Conservation (phyloP, 108 stramenopile genomes). For the Discostella pseudostelligera region DNA sequence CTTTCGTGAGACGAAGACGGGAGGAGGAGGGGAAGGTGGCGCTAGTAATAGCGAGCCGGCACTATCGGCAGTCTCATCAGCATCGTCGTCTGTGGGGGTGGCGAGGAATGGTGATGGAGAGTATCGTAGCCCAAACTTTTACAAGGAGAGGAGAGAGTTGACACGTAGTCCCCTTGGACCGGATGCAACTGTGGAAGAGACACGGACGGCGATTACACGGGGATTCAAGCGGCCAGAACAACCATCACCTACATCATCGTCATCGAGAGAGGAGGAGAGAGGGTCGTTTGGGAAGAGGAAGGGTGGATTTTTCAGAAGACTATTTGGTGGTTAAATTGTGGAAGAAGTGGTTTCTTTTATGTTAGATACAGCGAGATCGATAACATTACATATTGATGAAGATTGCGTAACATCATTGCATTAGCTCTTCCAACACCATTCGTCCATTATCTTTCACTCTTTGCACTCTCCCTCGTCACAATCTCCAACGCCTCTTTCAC, state of each 20-base stretch:
- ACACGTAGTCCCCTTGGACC: conserved; percentile 66
- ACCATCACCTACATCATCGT: neutral
- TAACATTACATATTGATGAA: too few relatives aligned
- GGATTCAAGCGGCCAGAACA: conserved; percentile 63
- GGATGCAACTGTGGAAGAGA: conserved; percentile 59
- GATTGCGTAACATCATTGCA: too few relatives aligned
- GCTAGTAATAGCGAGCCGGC: conserved; percentile 15
- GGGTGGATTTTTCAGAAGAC: conserved; percentile 40
- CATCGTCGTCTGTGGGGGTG: conserved; percentile 1
- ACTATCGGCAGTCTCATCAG: conserved; percentile 6
- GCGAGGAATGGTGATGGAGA: conserved; percentile 35
- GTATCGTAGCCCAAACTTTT: conserved; percentile 56
- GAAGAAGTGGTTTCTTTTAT: too few relatives aligned
- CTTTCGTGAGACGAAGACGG: conserved; percentile 34
- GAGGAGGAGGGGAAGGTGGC: too few relatives aligned
- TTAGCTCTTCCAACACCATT: too few relatives aligned
- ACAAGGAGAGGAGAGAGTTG: conserved; percentile 56
- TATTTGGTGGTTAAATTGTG: neutral
- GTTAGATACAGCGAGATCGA: too few relatives aligned
- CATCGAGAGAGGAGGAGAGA: conserved; percentile 15
- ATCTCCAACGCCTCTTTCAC: conserved; percentile 48
- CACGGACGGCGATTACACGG: conserved; percentile 57
- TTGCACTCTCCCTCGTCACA: conserved; percentile 20
- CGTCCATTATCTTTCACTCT: too few relatives aligned
- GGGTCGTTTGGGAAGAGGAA: conserved; percentile 34